Evolutionary conservation across 1,284 basidiomycete species (phyloP), one percentile per base, ranked within the genome.

Genomic region (Fomitopsis betulina): DNA sequence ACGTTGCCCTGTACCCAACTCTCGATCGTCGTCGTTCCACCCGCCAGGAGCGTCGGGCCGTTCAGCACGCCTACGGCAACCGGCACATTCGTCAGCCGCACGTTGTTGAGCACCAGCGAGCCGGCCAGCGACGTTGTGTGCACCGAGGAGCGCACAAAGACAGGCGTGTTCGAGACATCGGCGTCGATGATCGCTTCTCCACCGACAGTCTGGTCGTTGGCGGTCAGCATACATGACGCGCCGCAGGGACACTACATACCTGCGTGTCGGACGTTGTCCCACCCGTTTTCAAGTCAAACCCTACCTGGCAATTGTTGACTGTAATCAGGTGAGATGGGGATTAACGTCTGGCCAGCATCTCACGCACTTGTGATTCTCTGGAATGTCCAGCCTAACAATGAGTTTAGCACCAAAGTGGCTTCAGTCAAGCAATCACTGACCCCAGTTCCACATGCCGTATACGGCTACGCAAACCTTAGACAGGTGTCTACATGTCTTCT

Each of bases 1-100:
- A 86, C 75, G 63, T 90, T 87, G 27, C 88, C 88, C 70, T 90
- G 87, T 1, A 74, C 85, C 89, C 89, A 91, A n/a, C 82, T 80
- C 0, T 73, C 67, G 65, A 91, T 88, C 0, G 77, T 81, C 38
- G 68, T 83, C 6, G 81, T 80, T 15, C 79, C 80, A 10, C 82
- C 87, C 49, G 64, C 70, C 55, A 84, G 76, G 10, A 87, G 77
- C 13, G 76, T 71, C 9, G 73, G 67, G 7, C 86, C 85, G 33
- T 73, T 75, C 15, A 73, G 72, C 35, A 84, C 79, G 5, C 60
- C 79, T 53, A 86, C 78, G 1, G 81, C 83, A 8, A 73, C 75
- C 21, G 80, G 76, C 33, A 86, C 83, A 60, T 86, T 84, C 54
- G 63, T 76, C 51, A 87, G 77, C 50, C 74, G 71, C 39, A 80